A percentile compares a stretch with the other conserved stretches of the same genome.
Evolutionary conservation across 1,284 basidiomycete species (phyloP).

Genomic region (Cerrena zonata): DNA sequence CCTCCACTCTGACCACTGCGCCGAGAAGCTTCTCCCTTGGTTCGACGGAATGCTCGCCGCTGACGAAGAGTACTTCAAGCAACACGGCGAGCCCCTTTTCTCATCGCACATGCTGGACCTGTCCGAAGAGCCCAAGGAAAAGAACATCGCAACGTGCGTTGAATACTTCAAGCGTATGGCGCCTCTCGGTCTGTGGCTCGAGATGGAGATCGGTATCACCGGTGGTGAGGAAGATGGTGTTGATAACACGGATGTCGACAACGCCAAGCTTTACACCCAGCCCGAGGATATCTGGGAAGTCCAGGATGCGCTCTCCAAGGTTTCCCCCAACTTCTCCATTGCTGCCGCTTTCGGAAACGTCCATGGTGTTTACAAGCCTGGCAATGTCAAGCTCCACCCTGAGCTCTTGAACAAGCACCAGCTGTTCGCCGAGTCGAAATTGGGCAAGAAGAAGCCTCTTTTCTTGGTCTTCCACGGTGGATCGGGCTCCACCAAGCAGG

Average conservation of each 20-base stretch:
- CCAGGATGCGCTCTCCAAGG: conserved; percentile 74
- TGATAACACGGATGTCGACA: conserved; percentile 93
- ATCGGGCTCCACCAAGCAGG: conserved; percentile 93
- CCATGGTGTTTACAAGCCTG: conserved; percentile 93
- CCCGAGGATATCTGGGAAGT: conserved; percentile 96
- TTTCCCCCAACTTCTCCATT: conserved; percentile 94
- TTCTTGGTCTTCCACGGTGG: conserved; percentile 99
- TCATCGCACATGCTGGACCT: conserved; percentile 99
- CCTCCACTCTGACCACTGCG: conserved; percentile 98
- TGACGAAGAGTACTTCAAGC: conserved; percentile 89
- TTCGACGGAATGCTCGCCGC: conserved; percentile 99
- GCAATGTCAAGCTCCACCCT: conserved; percentile 88
- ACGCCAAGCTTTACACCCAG: conserved; percentile 92
- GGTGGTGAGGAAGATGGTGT: conserved; percentile 99
- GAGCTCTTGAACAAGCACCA: conserved; percentile 94
- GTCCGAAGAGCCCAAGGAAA: conserved; percentile 94
- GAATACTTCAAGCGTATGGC: conserved; percentile 97
- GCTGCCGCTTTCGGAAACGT: conserved; percentile 97
- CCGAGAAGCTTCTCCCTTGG: conserved; percentile 97
- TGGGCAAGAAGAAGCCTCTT: conserved; percentile 76
- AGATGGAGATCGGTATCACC: conserved; percentile 99
- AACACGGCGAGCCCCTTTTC: conserved; percentile 88
- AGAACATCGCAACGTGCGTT: conserved; percentile 92
- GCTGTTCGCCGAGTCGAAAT: conserved; percentile 66
- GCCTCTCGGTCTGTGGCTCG: conserved; percentile 90